Percentiles rank a stretch among this genome's conserved stretches.
Conservation (phyloP, 2,329 filamentous ascomycete genomes). For the Phaeosphaeria sp. region DNA sequence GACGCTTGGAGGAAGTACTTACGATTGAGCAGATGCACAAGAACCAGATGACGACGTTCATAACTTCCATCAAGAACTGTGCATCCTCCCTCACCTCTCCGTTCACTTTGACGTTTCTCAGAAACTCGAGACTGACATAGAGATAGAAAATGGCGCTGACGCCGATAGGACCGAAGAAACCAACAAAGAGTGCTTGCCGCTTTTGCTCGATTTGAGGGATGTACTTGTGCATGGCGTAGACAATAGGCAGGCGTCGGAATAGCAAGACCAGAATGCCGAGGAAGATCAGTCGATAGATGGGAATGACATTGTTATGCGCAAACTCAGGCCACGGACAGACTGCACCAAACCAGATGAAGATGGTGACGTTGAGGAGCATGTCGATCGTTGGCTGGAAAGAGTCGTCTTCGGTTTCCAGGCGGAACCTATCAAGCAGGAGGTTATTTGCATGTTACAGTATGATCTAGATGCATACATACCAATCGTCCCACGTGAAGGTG, state of each 20-base stretch:
- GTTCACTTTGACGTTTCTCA: constrained; percentile 65
- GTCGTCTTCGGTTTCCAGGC: constrained; percentile 85
- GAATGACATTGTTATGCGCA: constrained; percentile 70
- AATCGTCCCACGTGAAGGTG: constrained; percentile 79
- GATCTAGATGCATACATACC: not conserved
- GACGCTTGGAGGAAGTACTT: constrained; percentile 46
- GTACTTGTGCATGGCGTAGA: constrained; percentile 74
- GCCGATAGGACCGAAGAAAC: constrained; percentile 92
- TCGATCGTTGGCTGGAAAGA: constrained; percentile 93
- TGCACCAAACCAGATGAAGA: constrained; percentile 81
- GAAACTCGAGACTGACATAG: constrained; percentile 79
- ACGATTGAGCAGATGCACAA: constrained; percentile 82
- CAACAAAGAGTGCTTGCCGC: constrained; percentile 82
- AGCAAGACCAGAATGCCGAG: constrained; percentile 79
- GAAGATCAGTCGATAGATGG: constrained; percentile 74
- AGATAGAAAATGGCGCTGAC: constrained; percentile 92
- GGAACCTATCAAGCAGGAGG: constrained; percentile 75
- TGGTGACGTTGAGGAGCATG: constrained; percentile 86
- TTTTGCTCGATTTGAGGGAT: constrained; percentile 80
- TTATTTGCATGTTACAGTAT: too few species aligned
- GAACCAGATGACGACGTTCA: constrained; percentile 84
- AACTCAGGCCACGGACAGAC: constrained; percentile 83
- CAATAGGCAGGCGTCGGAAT: constrained; percentile 77
- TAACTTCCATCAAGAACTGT: constrained; percentile 67
- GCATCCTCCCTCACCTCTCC: constrained; percentile 71